Evolutionary conservation across 768 basidiomycete species (phyloP).

Genomic region (Suillus fuscotomentosus): DNA sequence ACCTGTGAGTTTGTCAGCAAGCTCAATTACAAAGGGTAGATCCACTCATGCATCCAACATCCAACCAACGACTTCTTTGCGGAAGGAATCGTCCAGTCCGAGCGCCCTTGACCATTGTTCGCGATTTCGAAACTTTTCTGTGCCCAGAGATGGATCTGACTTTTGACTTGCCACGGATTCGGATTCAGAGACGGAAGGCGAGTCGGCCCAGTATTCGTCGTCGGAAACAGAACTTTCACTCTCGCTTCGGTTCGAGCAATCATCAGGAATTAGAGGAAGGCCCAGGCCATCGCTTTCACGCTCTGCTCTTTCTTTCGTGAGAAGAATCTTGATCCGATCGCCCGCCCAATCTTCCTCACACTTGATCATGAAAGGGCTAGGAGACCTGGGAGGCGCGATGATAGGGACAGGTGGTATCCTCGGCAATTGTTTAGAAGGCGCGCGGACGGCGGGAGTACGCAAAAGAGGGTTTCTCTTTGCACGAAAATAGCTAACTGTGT

Average conservation of each 20-base stretch:
- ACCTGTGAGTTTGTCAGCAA: not conserved
- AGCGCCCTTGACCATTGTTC: conserved; percentile 18
- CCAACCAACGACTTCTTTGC: conserved; percentile 41
- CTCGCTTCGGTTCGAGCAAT: conserved; percentile 4
- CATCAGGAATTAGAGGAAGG: not conserved
- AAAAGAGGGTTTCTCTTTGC: conserved; percentile 23
- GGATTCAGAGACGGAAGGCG: conserved; percentile 6
- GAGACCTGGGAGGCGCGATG: conserved; percentile 50
- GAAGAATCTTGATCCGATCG: conserved; percentile 37
- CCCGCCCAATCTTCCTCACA: conserved; percentile 44
- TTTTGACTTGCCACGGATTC: conserved; percentile 22
- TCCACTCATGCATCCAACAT: conserved; percentile 39
- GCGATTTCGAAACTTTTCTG: not conserved
- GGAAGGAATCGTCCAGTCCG: conserved; percentile 34
- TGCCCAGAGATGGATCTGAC: not conserved
- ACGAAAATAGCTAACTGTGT: conserved; percentile 18
- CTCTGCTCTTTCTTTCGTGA: conserved; percentile 40
- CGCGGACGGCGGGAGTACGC: conserved; percentile 17
- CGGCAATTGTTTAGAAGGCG: not conserved
- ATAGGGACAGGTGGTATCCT: conserved; percentile 40
- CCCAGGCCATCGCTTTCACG: conserved; percentile 35
- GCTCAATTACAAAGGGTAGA: not conserved
- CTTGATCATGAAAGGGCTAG: conserved; percentile 18
- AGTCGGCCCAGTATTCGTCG: conserved; percentile 18
- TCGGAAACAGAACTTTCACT: conserved; percentile 14